Evolutionary conservation across 2,329 filamentous ascomycete species (phyloP), one percentile per base, ranked within the genome.

Genomic region (Thermomyces lanuginosus): DNA sequence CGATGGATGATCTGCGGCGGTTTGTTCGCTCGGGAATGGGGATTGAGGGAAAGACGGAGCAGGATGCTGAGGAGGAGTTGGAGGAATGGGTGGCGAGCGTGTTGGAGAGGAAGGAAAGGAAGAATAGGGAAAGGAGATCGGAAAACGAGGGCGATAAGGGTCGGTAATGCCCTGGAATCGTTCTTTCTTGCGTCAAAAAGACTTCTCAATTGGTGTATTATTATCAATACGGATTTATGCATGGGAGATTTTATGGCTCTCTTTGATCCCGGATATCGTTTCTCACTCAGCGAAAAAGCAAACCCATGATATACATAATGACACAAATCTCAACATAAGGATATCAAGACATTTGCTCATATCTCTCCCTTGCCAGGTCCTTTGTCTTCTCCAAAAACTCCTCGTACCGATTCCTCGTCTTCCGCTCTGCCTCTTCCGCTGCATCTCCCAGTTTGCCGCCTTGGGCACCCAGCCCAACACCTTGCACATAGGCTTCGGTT

Each of bases 1-100:
- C 61, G 23, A 28, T 82, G 21, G 68, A 70, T 3, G 78, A 84
- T 43, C 54, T 82, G 46, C 58, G 67, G 43, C 47, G 35, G 61
- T 66, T 42, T 63, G 67, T 31, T 68, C 76, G 56, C 56, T 65
- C 37, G 53, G 67, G 46, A 37, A 71, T 64, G 41, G 59, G 60
- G 15, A 61, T 82, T 35, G 61, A 68, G 29, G 69, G 67, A 35
- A 66, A 65, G 36, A 66, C 64, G 33, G 64, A 64, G 29, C 48
- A 53, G 28, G 55, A 64, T 36, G 52, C 59, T 19, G 62, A 66
- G 44, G 49, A 56, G 41, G 63, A 68, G 36, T 57, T 69, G 30
- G 64, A 65, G 37, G 58, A 60, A 32, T 68, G 63, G 63, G 45
- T 68, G 28, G 56, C 52, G 5, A 56, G 45, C 26, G 50, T 63